Evolutionary conservation across 192 early-diverging fungal genomes (phyloP), one percentile per base, ranked within the genome.

Genomic region (Martensiomyces pterosporus): DNA sequence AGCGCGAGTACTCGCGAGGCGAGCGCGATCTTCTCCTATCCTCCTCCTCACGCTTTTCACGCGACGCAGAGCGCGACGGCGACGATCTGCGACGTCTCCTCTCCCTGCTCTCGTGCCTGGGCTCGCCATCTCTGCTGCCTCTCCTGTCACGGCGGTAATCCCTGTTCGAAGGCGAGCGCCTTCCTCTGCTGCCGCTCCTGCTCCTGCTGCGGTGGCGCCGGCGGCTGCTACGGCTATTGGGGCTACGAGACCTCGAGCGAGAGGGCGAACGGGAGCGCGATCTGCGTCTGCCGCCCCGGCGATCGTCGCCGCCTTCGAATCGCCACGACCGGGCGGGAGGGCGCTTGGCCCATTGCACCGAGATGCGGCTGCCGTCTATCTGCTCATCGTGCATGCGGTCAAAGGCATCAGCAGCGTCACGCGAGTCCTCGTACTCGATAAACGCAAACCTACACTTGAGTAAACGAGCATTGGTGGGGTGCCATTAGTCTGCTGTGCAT

Each of bases 391-490:
- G 91, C 92, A 98, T 90, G 33, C 89, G 90, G 57, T 92, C 78
- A 50, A 82, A 92, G n/a, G 94, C 93, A 62, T 95, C 93, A 16
- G 83, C 88, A 18, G 91, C 90, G 62, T 98, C 94, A 39, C 88
- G 78, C 51, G 79, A 68, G 62, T 95, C 88, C 56, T 93, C 91
- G 67, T 86, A 95, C 78, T 97, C 94, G 35, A 95, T 85, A 82
- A 95, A 97, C 12, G 94, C 93, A 79, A 88, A 95, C 36, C 89
- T 92, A 60, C 27, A 36, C 45, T 12, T 18, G 22, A 10, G 24
- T 18, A 33, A 26, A 8, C 32, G 23, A 15, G 46, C 1, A n/a
- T n/a, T n/a, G n/a, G n/a, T n/a, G n/a, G n/a, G n/a, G n/a, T n/a
- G n/a, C n/a, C n/a, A n/a, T n/a, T n/a, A n/a, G n/a, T n/a, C n/a